A percentile compares a stretch with the other conserved stretches of the same genome.
Conservation (phyloP, 257 asterid species). For the Solanum tacnaense region DNA sequence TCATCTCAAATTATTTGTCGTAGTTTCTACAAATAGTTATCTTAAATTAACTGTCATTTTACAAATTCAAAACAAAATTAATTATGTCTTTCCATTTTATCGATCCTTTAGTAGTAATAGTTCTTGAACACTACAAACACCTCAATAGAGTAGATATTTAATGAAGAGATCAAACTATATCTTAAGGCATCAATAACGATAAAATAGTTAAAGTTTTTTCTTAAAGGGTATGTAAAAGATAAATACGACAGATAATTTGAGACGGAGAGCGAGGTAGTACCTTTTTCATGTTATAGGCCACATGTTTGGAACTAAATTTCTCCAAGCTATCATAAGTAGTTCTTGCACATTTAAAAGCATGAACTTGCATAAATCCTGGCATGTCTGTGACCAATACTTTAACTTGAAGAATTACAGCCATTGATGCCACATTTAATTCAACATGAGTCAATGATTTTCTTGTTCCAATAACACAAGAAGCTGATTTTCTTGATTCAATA, state of each 20-base stretch:
- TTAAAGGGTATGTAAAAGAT: neutral
- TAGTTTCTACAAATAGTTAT: no score
- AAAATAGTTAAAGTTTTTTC: neutral
- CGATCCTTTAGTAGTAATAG: neutral
- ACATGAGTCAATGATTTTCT: slow-evolving; percentile 34
- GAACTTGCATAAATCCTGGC: slow-evolving; percentile 71
- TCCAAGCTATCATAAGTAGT: slow-evolving; percentile 42
- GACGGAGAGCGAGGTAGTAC: neutral
- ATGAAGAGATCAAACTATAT: neutral
- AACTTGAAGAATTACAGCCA: slow-evolving; percentile 38
- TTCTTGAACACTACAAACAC: no score
- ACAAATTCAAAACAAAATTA: no score
- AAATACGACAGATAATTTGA: neutral
- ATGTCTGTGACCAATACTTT: slow-evolving; percentile 56
- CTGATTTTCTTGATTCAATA: slow-evolving; percentile 23
- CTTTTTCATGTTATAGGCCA: slow-evolving; percentile 61
- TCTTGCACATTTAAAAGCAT: slow-evolving; percentile 62
- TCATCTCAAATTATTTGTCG: neutral
- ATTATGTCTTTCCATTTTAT: neutral
- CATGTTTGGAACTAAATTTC: slow-evolving; percentile 48
- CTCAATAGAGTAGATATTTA: no score
- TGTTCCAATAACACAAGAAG: slow-evolving; percentile 1
- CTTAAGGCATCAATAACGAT: no score
- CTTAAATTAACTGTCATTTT: no score
- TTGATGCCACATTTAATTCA: slow-evolving; percentile 33